phyloP scores from a whole-genome alignment of 1,284 basidiomycete species.

The Leccinum discolor region DNA sequence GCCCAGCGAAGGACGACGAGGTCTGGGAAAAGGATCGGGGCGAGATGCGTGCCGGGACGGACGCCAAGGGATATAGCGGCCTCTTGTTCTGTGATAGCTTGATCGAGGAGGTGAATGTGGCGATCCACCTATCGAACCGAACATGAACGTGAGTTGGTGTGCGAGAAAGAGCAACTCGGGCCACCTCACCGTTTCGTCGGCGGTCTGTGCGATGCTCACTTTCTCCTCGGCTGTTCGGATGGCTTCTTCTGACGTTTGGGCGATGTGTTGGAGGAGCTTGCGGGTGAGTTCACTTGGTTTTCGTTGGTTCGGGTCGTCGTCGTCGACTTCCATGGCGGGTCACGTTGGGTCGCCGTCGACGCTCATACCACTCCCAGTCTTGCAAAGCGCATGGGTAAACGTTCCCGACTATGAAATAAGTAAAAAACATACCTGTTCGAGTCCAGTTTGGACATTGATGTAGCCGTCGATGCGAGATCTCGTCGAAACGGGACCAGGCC shows the following conservation, averaged over 20 bases:
- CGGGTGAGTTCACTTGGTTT: slow-evolving; percentile 38
- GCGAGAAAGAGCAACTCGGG: neutral
- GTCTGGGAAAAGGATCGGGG: slow-evolving; percentile 60
- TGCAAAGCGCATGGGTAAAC: slow-evolving; percentile 59
- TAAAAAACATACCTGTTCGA: slow-evolving; percentile 55
- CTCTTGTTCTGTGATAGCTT: slow-evolving; percentile 75
- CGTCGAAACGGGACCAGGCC: slow-evolving; percentile 15
- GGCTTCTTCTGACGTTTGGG: slow-evolving; percentile 59
- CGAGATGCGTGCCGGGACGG: slow-evolving; percentile 52
- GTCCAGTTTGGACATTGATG: slow-evolving; percentile 13
- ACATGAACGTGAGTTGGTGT: slow-evolving; percentile 5
- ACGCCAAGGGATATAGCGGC: slow-evolving; percentile 54
- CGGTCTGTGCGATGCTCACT: slow-evolving; percentile 67
- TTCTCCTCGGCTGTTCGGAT: slow-evolving; percentile 74
- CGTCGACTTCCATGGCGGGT: slow-evolving; percentile 7
- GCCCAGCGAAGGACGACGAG: slow-evolving; percentile 53
- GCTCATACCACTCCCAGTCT: slow-evolving; percentile 43
- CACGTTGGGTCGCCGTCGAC: neutral
- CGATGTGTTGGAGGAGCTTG: slow-evolving; percentile 56
- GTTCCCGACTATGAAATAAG: slow-evolving; percentile 73
- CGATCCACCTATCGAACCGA: slow-evolving; percentile 54
- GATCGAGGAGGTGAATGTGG: slow-evolving; percentile 71
- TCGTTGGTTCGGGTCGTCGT: neutral
- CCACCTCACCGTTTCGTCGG: slow-evolving; percentile 60
- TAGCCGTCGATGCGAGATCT: slow-evolving; percentile 1